Percentiles rank a stretch among this genome's conserved stretches.
Conservation (phyloP, 2,329 filamentous ascomycete species). For the Alternaria ethzedia region DNA sequence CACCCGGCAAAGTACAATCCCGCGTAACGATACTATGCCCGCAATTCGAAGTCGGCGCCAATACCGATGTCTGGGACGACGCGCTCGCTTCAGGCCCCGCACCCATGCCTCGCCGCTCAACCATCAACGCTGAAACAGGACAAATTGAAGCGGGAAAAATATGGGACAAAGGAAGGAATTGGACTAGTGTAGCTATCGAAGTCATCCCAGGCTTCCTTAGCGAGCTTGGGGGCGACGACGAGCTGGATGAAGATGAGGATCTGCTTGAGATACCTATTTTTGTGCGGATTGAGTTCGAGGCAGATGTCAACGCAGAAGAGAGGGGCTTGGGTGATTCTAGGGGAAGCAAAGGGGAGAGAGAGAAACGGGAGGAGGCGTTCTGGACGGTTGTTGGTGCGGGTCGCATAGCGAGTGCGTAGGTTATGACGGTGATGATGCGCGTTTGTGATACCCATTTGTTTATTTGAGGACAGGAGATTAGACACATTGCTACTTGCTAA, state of each 20-base stretch:
- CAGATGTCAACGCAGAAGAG: conserved; percentile 67
- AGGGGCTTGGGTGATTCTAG: conserved; percentile 42
- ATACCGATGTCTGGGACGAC: conserved; percentile 94
- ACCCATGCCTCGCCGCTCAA: conserved; percentile 41
- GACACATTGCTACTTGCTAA: neutral
- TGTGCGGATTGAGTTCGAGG: conserved; percentile 89
- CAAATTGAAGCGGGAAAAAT: conserved; percentile 85
- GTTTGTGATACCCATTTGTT: conserved; percentile 5
- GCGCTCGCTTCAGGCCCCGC: conserved; percentile 64
- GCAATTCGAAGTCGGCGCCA: conserved; percentile 91
- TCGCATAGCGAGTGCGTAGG: conserved; percentile 62
- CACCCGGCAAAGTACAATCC: conserved; percentile 50
- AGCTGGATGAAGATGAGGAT: conserved; percentile 62
- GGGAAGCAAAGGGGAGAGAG: conserved; percentile 67
- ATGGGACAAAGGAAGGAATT: conserved; percentile 94
- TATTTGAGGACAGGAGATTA: neutral
- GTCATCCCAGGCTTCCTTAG: conserved; percentile 68
- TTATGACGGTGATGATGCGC: conserved; percentile 47
- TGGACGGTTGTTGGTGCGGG: conserved; percentile 94
- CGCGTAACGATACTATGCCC: conserved; percentile 93
- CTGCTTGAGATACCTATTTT: conserved; percentile 91
- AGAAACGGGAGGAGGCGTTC: conserved; percentile 87
- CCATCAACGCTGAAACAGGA: conserved; percentile 28
- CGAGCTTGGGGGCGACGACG: conserved; percentile 21
- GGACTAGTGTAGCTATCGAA: conserved; percentile 92